Base-by-base conservation (phyloP, 805 yeast species). In the Starmerella asiatica region DNA sequence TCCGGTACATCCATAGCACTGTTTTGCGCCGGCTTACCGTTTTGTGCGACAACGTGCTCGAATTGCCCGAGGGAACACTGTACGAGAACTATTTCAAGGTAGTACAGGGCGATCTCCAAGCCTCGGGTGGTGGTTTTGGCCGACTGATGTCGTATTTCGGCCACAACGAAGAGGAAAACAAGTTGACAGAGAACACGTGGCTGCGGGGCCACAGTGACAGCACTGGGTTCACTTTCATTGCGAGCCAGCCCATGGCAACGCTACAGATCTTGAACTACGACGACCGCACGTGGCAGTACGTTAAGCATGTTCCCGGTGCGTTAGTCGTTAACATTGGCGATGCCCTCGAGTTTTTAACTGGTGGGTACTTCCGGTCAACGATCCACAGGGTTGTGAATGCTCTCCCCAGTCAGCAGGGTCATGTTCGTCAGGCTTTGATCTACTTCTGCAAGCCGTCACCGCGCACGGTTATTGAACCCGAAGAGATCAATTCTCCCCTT, bases 351-450 rank as follows among this genome's bases (percentile, higher is more conserved):
- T 61, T 62, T 36, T 47, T 64, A 19, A 59, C 67, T 19, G 73
- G 72, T 4, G 68, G 68, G 0, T 66, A 62, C 41, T 69, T 67
- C 54, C 64, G 64, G 39, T 64, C 70, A 12, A 60, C 69, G 7
- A 56, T 68, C 33, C 73, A 69, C 39, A 49, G 73, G 35, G 73
- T 69, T 4, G 60, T 64, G n/a, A 60, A 64, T 23, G 71, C 73
- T 4, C 71, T 71, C 3, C 43, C 38, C 2, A 68, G 65, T 35
- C 73, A 69, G 47, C 46, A 44, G 18, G 42, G 50, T 1, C 58
- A 53, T 44, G 52, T 58, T 21, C 55, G 73, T 37, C 56, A 63
- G 42, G 64, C 64, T 3, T 42, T 67, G 2, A 67, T 68, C 17
- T 65, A 67, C 42, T 68, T 68, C 53, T 56, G 63, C 38, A 61